Base-by-base conservation (phyloP, 352 stramenopile genomes). In the Globisporangium barbulae region DNA sequence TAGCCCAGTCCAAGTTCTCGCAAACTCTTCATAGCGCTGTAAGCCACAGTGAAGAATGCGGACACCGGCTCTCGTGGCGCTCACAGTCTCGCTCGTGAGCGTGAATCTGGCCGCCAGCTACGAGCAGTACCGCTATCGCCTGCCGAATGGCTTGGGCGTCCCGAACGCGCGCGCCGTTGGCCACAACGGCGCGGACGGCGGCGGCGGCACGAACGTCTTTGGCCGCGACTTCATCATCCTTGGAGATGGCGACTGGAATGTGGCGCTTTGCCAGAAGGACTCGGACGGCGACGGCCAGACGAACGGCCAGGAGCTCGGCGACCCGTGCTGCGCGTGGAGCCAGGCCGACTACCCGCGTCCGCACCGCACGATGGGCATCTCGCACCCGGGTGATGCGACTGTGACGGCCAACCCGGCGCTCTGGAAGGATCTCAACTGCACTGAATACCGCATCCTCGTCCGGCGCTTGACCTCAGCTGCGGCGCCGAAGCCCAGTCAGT, bases 271-370 rank as follows among this genome's bases (percentile, higher is more conserved):
- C 35, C n/a, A 48, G 5, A 7, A 45, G 17, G 74, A 82, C 65
- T 72, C 70, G 22, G 70, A 76, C 33, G 67, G 70, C 21, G 80
- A 89, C 60, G 79, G 79, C 12, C 61, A 71, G 31, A 87, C 73
- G n/a, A 89, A 89, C 59, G 79, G 79, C 3, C 59, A 85, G 49
- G 80, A 89, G 59, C 71, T 89, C 17, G 80, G 79, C n/a, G 80
- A 89, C 56, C 80, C 79, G 25, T 69, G 72, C 64, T 89, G 80
- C 52, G 53, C 39, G 33, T 83, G 69, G 67, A n/a, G n/a, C n/a
- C n/a, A n/a, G n/a, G n/a, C n/a, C 31, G 19, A 30, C 44, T 28
- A 49, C 44, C n/a, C 44, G 44, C 44, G 17, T 4, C 44, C 44
- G 7, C 19, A 49, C 3, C 44, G 44, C 44, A 49, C 44, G 44